Base-by-base conservation (phyloP, 78 protist genomes). In the slime mould (Dictyostelium discoideum) region DNA sequence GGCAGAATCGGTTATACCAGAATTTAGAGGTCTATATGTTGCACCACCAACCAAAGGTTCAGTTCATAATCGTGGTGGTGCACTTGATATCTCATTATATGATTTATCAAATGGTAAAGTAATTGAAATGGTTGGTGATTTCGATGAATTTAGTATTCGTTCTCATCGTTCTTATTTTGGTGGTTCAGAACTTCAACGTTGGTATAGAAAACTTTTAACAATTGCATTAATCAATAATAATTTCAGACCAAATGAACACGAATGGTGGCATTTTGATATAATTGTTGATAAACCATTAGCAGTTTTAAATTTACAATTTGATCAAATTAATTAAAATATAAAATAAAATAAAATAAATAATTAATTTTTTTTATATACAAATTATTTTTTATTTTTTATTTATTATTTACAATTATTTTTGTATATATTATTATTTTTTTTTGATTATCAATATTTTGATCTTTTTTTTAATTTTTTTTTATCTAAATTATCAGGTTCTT, bases 251-350 rank as follows among this genome's bases (percentile, higher is more conserved):
- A 37, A 90, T 72, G 40, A 24, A 48, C 32, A 65, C 32, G 95
- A 90, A 90, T 90, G 95, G 95, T 90, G 95, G 95, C 95, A 90
- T 73, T 90, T 82, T 32, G 88, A 90, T 54, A 82, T 54, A n/a
- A 22, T 20, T 1, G 39, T 67, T 26, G 63, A 22, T 2, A 63
- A 72, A 16, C 78, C 24, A 9, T 79, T 90, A 1, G 76, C 78
- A 42, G 95, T 90, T 29, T 54, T 90, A 63, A 90, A 90, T 50
- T 40, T 90, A n/a, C 87, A 76, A 65, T 82, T 90, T 29, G 42
- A 90, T 11, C n/a, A 90, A 54, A 85, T 85, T 37, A 46, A 85
- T 39, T 72, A 63, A 84, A 26, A 22, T 5, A n/a, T 69, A 2
- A 26, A 24, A 67, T 24, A 9, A 60, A 60, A 1, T 5, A 60